Percentiles rank a stretch among this genome's conserved stretches.
phyloP scores from a whole-genome alignment of 202 grass and related monocot genomes.

The Panicum virgatum region DNA sequence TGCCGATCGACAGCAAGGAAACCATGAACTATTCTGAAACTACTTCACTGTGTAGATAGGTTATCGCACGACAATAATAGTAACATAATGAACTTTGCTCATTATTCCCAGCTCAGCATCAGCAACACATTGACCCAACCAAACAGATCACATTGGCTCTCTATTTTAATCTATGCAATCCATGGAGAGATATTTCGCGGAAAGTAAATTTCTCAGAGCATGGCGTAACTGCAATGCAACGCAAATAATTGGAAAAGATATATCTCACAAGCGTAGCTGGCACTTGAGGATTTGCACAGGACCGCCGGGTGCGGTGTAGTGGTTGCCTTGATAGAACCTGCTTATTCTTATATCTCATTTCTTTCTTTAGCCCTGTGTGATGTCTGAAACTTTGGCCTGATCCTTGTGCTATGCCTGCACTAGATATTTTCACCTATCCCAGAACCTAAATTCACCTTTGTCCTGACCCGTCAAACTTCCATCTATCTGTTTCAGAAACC shows the following conservation, averaged over 20 bases:
- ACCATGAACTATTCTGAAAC: not conserved
- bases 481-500: not conserved
- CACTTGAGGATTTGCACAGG: not conserved
- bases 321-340: not conserved
- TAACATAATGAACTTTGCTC: not conserved
- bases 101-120: not conserved
- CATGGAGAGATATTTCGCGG: not conserved
- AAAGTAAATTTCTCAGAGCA: not conserved
- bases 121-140: slow-evolving; percentile 3
- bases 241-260: not conserved
- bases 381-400: not conserved
- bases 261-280: not conserved
- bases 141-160: not conserved
- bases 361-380: not conserved
- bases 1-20: not conserved
- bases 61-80: not conserved
- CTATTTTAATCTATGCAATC: not conserved
- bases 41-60: not conserved
- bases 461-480: not conserved
- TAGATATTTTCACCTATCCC: slow-evolving; percentile 11
- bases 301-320: not conserved
- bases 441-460: slow-evolving; percentile 10
- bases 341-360: not conserved
- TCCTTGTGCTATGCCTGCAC: not conserved
- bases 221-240: not conserved